phyloP scores from a whole-genome alignment of 129 eudicot species.

The Glebionis coronaria region DNA sequence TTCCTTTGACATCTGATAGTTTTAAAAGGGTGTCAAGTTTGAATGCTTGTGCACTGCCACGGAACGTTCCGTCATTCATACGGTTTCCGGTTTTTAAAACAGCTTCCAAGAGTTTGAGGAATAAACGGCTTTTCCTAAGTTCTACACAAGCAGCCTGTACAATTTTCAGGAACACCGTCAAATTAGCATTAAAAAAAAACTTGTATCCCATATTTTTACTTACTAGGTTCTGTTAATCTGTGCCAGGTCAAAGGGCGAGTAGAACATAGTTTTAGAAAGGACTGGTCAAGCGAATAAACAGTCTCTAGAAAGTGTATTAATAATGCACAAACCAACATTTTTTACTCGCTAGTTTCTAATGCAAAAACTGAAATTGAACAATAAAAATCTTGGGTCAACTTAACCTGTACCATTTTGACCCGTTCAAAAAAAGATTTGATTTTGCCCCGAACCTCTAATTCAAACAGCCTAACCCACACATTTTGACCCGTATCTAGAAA shows the following conservation, averaged over 20 bases:
- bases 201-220: neutral
- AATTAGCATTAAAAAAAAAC: neutral
- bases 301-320: neutral
- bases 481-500: neutral
- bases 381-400: neutral
- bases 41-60: constrained; percentile 98
- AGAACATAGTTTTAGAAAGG: too few species aligned
- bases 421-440: too few species aligned
- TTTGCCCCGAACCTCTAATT: too few species aligned
- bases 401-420: neutral
- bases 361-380: neutral
- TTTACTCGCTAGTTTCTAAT: too few species aligned
- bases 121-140: constrained; percentile 72
- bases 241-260: neutral
- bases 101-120: constrained; percentile 94
- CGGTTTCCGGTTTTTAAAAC: constrained; percentile 98
- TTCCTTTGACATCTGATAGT: constrained; percentile 84
- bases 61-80: constrained; percentile 93
- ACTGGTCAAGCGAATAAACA: neutral
- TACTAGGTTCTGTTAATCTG: constrained; percentile 1
- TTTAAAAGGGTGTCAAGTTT: constrained; percentile 93
- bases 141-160: constrained; percentile 87
- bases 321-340: neutral
- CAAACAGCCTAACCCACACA: too few species aligned
- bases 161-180: neutral